Conservation (phyloP, 2,329 filamentous ascomycete species). For the Alternaria rosae region DNA sequence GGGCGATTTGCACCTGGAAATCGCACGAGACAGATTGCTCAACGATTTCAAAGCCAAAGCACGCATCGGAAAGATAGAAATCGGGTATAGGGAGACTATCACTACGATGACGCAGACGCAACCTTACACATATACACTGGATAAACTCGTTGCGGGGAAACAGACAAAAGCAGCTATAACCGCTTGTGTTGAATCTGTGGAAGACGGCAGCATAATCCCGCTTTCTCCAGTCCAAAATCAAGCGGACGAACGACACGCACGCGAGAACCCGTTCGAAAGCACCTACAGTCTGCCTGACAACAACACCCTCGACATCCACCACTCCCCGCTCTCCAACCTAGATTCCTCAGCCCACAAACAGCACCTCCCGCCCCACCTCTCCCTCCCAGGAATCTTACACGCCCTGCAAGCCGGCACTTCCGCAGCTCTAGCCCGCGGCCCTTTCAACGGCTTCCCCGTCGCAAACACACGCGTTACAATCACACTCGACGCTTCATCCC, state of each 20-base stretch:
- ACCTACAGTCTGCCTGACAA: slow-evolving; percentile 61
- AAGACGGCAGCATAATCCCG: slow-evolving; percentile 29
- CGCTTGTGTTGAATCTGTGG: slow-evolving; percentile 70
- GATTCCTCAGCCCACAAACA: slow-evolving; percentile 47
- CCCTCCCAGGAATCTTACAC: slow-evolving; percentile 58
- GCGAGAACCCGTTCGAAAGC: slow-evolving; percentile 39
- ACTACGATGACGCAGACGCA: slow-evolving; percentile 59
- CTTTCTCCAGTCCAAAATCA: slow-evolving; percentile 23
- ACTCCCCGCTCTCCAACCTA: slow-evolving; percentile 58
- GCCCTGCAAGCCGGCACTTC: slow-evolving; percentile 79
- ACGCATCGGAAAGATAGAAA: slow-evolving; percentile 87
- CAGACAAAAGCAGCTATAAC: slow-evolving; percentile 78
- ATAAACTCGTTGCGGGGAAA: slow-evolving; percentile 82
- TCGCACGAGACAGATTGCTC: slow-evolving; percentile 85
- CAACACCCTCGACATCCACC: slow-evolving; percentile 70
- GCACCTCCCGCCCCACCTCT: slow-evolving; percentile 63
- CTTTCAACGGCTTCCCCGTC: slow-evolving; percentile 79
- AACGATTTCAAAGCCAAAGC: slow-evolving; percentile 88
- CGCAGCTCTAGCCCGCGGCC: slow-evolving; percentile 84
- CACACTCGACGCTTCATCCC: slow-evolving; percentile 68
- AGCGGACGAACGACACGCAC: slow-evolving; percentile 31
- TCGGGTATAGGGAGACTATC: slow-evolving; percentile 90
- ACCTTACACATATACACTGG: slow-evolving; percentile 70
- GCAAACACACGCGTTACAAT: slow-evolving; percentile 77
- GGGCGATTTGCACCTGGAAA: slow-evolving; percentile 95